Evolutionary conservation across 371 early-diverging fungal species (phyloP), one percentile per base, ranked within the genome.

Genomic region (Lichtheimia hyalospora): DNA sequence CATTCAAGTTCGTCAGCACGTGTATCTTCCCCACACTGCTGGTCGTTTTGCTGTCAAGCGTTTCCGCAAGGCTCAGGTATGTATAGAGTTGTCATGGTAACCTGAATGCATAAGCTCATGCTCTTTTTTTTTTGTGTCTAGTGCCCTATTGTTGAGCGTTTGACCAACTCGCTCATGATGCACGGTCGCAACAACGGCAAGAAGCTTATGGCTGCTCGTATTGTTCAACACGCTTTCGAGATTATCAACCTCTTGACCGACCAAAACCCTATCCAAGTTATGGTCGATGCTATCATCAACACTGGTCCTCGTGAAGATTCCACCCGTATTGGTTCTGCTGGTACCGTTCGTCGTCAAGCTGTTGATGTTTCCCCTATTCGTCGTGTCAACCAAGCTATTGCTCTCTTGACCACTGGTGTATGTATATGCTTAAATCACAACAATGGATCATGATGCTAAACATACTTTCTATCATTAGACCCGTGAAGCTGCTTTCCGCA

Each of bases 181-280:
- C 95, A 98, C 89, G 99, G 99, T 70, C 97, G 99, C 81, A 99
- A 99, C 95, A 99, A 96, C 91, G 99, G 99, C 72, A 99, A 99
- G 93, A 99, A 99, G 90, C 86, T 96, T 68, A 92, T 99, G 93
- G 97, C 99, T 73, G 92, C 93, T 68, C 96, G 97, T 74, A 96
- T 98, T 73, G 93, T 99, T 77, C 96, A 97, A 89, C 97, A 99
- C 87, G 96, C 99, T 63, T 99, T 99, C 78, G 96, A 97, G 82
- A 99, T 99, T 87, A 94, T 99, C 79, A 82, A 99, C 92, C 87
- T 96, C 72, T 89, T 97, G 81, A 98, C 99, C 73, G 98, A 97
- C 80, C 88, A 89, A 80, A 99, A 99, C 92, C 99, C 99, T 67
- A 87, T 99, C 74, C 99, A 99, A 87, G 88, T 97, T 63, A 85